These are phyloP conservation scores for Flaveria linearis DNA, from an alignment of 129 eudicot species.

Conservation along the genomic window DNA sequence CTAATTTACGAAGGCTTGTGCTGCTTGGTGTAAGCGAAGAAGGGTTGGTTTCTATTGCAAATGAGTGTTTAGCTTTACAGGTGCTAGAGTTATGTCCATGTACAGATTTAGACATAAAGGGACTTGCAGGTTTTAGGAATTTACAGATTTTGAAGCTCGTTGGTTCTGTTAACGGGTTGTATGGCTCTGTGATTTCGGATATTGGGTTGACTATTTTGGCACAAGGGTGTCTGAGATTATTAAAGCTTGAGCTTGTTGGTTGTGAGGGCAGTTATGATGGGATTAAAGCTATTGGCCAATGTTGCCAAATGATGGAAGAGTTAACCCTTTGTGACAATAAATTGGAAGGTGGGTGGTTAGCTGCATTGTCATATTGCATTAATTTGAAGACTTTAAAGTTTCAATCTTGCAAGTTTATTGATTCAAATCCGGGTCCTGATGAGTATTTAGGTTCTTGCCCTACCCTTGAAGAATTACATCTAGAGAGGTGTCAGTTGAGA, in stretches of 20 bases:
- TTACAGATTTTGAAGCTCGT: constrained; percentile 78
- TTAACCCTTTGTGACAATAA: constrained; percentile 67
- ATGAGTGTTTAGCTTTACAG: constrained; percentile 63
- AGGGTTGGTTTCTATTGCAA: constrained; percentile 56
- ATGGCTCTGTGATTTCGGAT: constrained; percentile 70
- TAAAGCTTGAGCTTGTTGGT: constrained; percentile 88
- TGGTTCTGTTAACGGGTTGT: constrained; percentile 64
- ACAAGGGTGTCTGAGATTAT: constrained; percentile 77
- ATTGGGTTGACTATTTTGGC: constrained; percentile 92
- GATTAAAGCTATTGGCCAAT: constrained; percentile 89
- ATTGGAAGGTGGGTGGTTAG: constrained; percentile 91
- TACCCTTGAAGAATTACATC: constrained; percentile 72
- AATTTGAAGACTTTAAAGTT: constrained; percentile 85
- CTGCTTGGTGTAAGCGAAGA: constrained; percentile 55
- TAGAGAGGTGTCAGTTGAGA: constrained; percentile 70
- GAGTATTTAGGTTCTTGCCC: constrained; percentile 83
- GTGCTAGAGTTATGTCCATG: constrained; percentile 72
- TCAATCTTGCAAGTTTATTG: constrained; percentile 67
- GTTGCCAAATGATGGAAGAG: constrained; percentile 94
- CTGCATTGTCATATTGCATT: constrained; percentile 72
- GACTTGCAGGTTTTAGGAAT: constrained; percentile 52
- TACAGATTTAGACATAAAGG: constrained; percentile 55
- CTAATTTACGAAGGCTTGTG: constrained; percentile 55
- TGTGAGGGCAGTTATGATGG: constrained; percentile 99
- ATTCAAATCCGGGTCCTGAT: constrained; percentile 70